Evolutionary conservation across 768 basidiomycete species (phyloP).

Genomic region (Hirschioporus abietinus): DNA sequence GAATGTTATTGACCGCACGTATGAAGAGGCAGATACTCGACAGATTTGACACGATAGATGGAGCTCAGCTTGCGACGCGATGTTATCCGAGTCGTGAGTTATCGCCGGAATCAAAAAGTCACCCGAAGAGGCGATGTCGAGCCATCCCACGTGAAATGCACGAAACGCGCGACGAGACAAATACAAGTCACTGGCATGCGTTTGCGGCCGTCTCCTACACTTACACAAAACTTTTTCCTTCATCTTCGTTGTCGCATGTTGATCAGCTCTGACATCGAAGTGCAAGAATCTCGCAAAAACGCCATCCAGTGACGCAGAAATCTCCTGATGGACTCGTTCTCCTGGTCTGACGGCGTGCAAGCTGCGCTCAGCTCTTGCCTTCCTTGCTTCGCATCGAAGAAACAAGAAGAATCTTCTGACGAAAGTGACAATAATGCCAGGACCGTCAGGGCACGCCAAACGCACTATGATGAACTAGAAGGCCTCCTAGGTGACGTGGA

Average conservation of each 20-base stretch:
- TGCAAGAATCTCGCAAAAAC: background rate
- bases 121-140: too few species aligned
- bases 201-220: background rate
- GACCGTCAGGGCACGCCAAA: conserved; percentile 16
- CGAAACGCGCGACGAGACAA: background rate
- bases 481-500: conserved; percentile 41
- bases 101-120: background rate
- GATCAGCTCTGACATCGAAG: background rate
- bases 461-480: conserved; percentile 41
- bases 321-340: conserved; percentile 38
- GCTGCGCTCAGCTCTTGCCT: conserved; percentile 57
- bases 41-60: too few species aligned
- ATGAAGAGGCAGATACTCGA: too few species aligned
- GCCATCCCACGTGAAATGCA: background rate
- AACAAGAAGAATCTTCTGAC: conserved; percentile 17
- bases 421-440: conserved; percentile 30
- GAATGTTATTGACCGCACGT: too few species aligned
- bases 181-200: background rate
- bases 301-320: background rate
- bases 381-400: conserved; percentile 39
- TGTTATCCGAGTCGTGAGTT: background rate
- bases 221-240: background rate
- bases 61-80: too few species aligned
- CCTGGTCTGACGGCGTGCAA: conserved; percentile 57
- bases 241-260: background rate